Evolutionary conservation across 164 flowering plant species (phyloP).

Genomic region (Warburgia ugandensis): DNA sequence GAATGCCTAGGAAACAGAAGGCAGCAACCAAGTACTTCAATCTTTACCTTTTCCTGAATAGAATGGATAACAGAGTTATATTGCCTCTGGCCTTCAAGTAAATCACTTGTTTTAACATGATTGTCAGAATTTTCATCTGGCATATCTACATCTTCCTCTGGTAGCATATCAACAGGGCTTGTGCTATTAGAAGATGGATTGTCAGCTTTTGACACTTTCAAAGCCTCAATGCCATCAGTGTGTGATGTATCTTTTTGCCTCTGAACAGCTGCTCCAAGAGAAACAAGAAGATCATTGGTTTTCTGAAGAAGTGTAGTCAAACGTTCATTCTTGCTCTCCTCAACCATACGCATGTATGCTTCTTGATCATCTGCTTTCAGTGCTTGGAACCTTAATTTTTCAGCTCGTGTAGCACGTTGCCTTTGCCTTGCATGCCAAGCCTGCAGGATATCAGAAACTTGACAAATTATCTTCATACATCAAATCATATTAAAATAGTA

Average conservation of each 20-base stretch:
- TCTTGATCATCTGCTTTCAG: slow-evolving; percentile 95
- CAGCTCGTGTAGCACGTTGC: slow-evolving; percentile 87
- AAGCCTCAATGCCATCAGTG: slow-evolving; percentile 51
- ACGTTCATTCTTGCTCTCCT: slow-evolving; percentile 97
- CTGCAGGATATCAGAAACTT: slow-evolving; percentile 26
- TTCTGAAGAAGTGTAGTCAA: slow-evolving; percentile 83
- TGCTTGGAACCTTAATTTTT: slow-evolving; percentile 87
- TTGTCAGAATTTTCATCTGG: slow-evolving; percentile 39
- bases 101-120: slow-evolving; percentile 52
- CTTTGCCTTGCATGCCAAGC: slow-evolving; percentile 98
- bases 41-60: slow-evolving; percentile 82
- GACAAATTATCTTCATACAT: neutral
- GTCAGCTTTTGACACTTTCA: slow-evolving; percentile 45
- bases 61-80: slow-evolving; percentile 90
- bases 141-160: slow-evolving; percentile 39
- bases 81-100: slow-evolving; percentile 95
- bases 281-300: slow-evolving; percentile 85
- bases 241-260: slow-evolving; percentile 77
- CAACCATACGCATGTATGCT: slow-evolving; percentile 93
- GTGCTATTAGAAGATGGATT: slow-evolving; percentile 41
- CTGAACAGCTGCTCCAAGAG: slow-evolving; percentile 94
- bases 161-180: slow-evolving; percentile 29
- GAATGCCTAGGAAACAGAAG: neutral
- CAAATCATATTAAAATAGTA: neutral
- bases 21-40: neutral